These are phyloP conservation scores for Pachyrhizus erosus DNA, from an alignment of 306 rosid species.

Conservation along the genomic window DNA sequence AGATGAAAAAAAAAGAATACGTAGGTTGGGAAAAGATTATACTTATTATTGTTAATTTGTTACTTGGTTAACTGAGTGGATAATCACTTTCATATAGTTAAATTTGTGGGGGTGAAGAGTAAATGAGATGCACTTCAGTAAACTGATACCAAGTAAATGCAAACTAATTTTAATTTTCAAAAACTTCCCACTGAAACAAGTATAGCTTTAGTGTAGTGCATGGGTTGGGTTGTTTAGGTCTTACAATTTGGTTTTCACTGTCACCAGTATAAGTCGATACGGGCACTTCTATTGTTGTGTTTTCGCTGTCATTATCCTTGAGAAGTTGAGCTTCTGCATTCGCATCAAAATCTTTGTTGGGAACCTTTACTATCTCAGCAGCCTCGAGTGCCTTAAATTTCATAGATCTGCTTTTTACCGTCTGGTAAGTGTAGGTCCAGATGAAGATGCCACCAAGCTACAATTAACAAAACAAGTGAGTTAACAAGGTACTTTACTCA, in stretches of 20 bases:
- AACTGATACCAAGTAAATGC: not conserved
- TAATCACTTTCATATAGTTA: constrained; percentile 17
- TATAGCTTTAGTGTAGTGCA: not conserved
- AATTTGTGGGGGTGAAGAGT: constrained; percentile 1
- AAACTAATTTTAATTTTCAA: constrained; percentile 15
- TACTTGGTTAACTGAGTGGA: not conserved
- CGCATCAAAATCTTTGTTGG: constrained; percentile 54
- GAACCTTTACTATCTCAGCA: constrained; percentile 43
- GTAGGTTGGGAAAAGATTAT: not conserved
- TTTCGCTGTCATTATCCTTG: constrained; percentile 40
- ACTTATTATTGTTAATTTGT: constrained; percentile 6
- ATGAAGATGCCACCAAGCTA: constrained; percentile 86
- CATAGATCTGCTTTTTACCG: constrained; percentile 52
- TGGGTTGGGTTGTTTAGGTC: constrained; percentile 6
- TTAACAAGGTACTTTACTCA: not conserved
- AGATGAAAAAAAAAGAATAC: not conserved
- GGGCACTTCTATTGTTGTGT: constrained; percentile 34
- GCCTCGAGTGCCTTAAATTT: constrained; percentile 62
- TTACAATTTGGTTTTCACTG: constrained; percentile 58
- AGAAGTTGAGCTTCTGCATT: constrained; percentile 64
- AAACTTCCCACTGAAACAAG: constrained; percentile 14
- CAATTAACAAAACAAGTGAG: constrained; percentile 33
- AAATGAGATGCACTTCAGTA: not conserved
- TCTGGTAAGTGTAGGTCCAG: constrained; percentile 82
- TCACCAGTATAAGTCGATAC: constrained; percentile 37